Evolutionary conservation across 1,284 basidiomycete genomes (phyloP).

Genomic region (Naganishia albida): DNA sequence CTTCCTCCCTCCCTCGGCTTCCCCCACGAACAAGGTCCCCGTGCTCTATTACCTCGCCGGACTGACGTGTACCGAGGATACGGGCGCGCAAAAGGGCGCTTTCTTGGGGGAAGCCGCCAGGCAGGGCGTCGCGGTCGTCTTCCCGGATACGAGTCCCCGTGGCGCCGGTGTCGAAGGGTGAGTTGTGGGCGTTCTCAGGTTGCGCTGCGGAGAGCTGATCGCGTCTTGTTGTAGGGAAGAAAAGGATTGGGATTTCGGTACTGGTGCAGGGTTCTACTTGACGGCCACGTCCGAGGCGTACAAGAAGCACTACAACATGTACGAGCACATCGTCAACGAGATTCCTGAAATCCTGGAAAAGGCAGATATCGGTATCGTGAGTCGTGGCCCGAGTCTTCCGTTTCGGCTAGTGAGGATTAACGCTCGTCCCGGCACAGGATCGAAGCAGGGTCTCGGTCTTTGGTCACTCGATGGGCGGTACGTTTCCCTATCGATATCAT

Average conservation of each 20-base stretch:
- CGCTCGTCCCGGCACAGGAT: constrained; percentile 1
- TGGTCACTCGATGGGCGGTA: constrained; percentile 86
- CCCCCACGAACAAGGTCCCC: constrained; percentile 64
- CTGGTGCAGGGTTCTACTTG: constrained; percentile 89
- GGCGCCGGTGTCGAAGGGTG: constrained; percentile 81
- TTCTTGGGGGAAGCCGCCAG: constrained; percentile 77
- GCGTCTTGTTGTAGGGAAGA: constrained; percentile 60
- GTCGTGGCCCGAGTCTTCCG: constrained; percentile 17
- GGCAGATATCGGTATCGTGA: constrained; percentile 62
- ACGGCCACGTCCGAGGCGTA: constrained; percentile 81
- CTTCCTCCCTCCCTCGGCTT: constrained; percentile 73
- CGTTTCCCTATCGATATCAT: constrained; percentile 3
- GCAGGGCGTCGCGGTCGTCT: constrained; percentile 85
- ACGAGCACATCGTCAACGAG: constrained; percentile 76
- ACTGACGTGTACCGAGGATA: constrained; percentile 94
- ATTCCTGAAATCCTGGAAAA: constrained; percentile 73
- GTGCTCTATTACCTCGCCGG: constrained; percentile 89
- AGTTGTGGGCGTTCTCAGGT: background rate
- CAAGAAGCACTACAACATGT: constrained; percentile 87
- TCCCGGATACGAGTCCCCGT: constrained; percentile 93
- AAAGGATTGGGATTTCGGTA: constrained; percentile 89
- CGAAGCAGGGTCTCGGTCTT: constrained; percentile 65
- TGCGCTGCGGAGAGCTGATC: background rate
- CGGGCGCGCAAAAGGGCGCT: constrained; percentile 84
- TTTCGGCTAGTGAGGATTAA: background rate